phyloP scores from a whole-genome alignment of 352 stramenopile genomes.

The Elongisporangium senticosum region DNA sequence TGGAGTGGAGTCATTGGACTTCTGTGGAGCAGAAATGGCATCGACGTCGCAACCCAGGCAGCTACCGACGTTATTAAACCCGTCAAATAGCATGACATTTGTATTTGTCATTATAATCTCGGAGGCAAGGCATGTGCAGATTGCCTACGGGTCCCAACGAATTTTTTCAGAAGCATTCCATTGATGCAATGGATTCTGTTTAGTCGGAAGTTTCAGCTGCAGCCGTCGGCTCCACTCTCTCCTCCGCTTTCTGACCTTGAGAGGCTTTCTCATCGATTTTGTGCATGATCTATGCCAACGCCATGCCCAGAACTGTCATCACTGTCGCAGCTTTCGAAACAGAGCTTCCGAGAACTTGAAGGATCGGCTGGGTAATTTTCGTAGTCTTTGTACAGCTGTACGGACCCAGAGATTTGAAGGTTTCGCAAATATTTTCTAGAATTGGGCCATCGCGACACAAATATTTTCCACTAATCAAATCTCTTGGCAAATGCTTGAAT shows the following conservation, averaged over 20 bases:
- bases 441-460: not conserved
- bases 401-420: not conserved
- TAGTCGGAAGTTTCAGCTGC: no score
- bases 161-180: no score
- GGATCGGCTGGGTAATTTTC: not conserved
- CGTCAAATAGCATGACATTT: not conserved
- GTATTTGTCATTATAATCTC: no score
- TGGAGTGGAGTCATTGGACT: conserved; percentile 63
- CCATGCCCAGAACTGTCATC: not conserved
- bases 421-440: not conserved
- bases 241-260: no score
- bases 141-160: no score
- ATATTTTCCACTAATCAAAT: not conserved
- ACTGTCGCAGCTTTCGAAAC: not conserved
- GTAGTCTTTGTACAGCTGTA: not conserved
- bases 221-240: no score
- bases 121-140: no score
- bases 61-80: conserved; percentile 57
- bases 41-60: conserved; percentile 39
- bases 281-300: not conserved
- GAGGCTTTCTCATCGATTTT: not conserved
- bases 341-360: not conserved
- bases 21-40: conserved; percentile 53
- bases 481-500: not conserved
- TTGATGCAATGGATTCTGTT: no score